Evolutionary conservation across 2,329 filamentous ascomycete genomes (phyloP).

Genomic region (Colletotrichum orchidophilum): DNA sequence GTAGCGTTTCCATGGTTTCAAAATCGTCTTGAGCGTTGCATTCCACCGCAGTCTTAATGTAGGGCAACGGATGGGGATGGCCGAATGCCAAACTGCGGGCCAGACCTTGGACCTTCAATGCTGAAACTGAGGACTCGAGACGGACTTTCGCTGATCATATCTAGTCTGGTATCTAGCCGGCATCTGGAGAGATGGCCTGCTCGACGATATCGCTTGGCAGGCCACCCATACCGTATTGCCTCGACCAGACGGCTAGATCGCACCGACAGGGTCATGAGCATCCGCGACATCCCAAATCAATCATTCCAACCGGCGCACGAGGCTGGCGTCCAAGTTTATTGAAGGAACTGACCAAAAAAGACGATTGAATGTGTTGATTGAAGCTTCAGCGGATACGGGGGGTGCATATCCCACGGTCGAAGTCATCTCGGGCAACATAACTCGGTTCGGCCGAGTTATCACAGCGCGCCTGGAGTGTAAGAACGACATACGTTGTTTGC

Average conservation of each 20-base stretch:
- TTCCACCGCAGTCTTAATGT: neutral
- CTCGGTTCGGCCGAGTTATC: no score
- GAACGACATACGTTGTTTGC: no score
- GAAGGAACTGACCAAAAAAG: neutral
- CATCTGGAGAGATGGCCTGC: conserved; percentile 22
- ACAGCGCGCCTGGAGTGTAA: neutral
- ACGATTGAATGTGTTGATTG: neutral
- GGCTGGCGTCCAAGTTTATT: neutral
- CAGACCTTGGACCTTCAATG: neutral
- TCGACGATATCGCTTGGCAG: conserved; percentile 31
- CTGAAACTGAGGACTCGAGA: neutral
- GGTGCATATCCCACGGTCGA: neutral
- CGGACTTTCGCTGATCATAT: neutral
- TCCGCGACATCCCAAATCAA: neutral
- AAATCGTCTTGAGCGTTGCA: neutral
- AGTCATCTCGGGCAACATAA: neutral
- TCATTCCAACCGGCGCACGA: neutral
- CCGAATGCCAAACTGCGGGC: neutral
- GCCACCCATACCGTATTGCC: neutral
- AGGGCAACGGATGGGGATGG: neutral
- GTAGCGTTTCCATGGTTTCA: neutral
- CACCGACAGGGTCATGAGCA: neutral
- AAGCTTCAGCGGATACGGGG: neutral
- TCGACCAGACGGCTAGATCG: neutral
- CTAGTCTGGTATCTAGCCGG: conserved; percentile 26